These are phyloP conservation scores for Lepiota venenata DNA, from an alignment of 768 basidiomycete genomes.

Conservation along the genomic window DNA sequence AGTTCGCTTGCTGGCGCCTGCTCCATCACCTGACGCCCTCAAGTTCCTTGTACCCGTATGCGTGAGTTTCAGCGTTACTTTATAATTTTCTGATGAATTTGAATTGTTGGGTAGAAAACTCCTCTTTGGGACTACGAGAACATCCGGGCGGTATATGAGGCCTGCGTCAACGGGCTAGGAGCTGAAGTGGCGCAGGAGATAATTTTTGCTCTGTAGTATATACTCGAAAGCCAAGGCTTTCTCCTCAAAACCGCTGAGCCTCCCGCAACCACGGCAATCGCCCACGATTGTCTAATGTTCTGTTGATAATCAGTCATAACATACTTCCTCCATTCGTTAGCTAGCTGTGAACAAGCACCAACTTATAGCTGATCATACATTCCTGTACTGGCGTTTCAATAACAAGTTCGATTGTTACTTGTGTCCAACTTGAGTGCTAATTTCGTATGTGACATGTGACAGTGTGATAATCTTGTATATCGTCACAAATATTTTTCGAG, in stretches of 20 bases:
- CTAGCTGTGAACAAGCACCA: too few species aligned
- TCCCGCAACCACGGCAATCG: too few species aligned
- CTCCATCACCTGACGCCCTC: neutral
- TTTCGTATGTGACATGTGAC: too few species aligned
- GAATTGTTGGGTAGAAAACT: constrained; percentile 12
- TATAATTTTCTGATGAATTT: neutral
- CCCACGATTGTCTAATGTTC: too few species aligned
- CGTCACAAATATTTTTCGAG: neutral
- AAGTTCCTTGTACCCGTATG: constrained; percentile 9
- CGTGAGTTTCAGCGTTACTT: constrained; percentile 1
- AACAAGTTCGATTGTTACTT: too few species aligned
- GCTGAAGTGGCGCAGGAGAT: constrained; percentile 37
- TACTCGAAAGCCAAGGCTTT: too few species aligned
- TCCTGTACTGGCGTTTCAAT: too few species aligned
- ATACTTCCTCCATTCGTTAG: too few species aligned
- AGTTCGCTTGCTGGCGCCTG: neutral
- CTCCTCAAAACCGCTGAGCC: too few species aligned
- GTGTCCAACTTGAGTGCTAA: too few species aligned
- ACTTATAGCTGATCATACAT: too few species aligned
- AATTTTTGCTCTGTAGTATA: constrained; percentile 19
- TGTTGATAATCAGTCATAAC: too few species aligned
- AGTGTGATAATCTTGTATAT: neutral
- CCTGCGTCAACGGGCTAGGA: constrained; percentile 45
- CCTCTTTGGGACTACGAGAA: constrained; percentile 26
- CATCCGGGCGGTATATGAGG: constrained; percentile 30